phyloP scores from a whole-genome alignment of 768 basidiomycete species.

The Russula griseocarnosa region DNA sequence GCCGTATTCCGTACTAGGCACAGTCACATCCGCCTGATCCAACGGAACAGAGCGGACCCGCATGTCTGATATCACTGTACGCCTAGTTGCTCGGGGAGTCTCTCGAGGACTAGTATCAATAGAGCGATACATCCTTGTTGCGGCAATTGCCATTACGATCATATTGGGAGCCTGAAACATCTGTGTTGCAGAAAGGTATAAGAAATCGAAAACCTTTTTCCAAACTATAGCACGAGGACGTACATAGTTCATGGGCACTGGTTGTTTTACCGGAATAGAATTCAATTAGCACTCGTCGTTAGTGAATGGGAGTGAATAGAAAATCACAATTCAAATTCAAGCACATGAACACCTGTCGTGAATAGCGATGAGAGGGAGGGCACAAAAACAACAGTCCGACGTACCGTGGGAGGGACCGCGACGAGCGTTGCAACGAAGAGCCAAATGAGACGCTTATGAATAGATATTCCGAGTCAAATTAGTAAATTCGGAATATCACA shows the following conservation, averaged over 20 bases:
- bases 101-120: too few relatives aligned
- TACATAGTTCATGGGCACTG: not conserved
- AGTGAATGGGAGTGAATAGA: not conserved
- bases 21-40: not conserved
- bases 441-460: slow-evolving; percentile 14
- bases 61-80: too few relatives aligned
- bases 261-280: too few relatives aligned
- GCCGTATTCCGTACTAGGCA: not conserved
- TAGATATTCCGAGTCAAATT: not conserved
- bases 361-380: not conserved
- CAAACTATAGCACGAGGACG: not conserved
- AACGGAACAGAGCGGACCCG: not conserved
- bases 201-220: not conserved
- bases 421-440: not conserved
- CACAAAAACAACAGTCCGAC: not conserved
- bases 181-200: not conserved
- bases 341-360: slow-evolving; percentile 6
- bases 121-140: not conserved
- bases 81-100: too few relatives aligned
- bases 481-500: not conserved
- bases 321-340: slow-evolving; percentile 13
- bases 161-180: not conserved
- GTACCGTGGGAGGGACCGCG: not conserved
- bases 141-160: not conserved
- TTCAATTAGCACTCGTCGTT: not conserved